A percentile compares a stretch with the other conserved stretches of the same genome.
Evolutionary conservation across 192 early-diverging fungal genomes (phyloP).

Genomic region (Backusella psychrophila): DNA sequence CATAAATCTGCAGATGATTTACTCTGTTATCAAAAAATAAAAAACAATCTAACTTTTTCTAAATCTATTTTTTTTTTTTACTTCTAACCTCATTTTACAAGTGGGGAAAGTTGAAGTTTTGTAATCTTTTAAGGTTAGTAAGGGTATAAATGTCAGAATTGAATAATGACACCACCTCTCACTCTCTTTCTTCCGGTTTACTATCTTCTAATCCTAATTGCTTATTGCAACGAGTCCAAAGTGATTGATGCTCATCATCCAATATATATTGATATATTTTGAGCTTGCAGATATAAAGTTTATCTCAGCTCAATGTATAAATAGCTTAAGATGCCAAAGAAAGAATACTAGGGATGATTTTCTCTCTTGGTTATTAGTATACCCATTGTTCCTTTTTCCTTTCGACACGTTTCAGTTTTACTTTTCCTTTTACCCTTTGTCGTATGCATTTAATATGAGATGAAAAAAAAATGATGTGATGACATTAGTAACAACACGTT

Average conservation of each 20-base stretch:
- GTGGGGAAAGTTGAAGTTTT: background rate
- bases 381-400: background rate
- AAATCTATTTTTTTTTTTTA: background rate
- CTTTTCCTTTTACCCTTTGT: background rate
- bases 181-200: background rate
- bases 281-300: no score
- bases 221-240: background rate
- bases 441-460: background rate
- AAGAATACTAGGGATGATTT: background rate
- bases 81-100: background rate
- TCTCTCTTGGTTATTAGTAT: background rate
- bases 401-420: background rate
- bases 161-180: background rate
- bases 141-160: background rate
- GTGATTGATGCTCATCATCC: background rate
- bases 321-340: background rate
- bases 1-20: background rate
- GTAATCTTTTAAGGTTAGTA: background rate
- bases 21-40: background rate
- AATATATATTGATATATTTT: background rate
- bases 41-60: background rate
- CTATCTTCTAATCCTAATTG: background rate
- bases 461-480: background rate
- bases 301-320: background rate
- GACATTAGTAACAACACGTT: background rate